Base-by-base conservation (phyloP, 2,329 filamentous ascomycete species). In the Zarea fungicola region DNA sequence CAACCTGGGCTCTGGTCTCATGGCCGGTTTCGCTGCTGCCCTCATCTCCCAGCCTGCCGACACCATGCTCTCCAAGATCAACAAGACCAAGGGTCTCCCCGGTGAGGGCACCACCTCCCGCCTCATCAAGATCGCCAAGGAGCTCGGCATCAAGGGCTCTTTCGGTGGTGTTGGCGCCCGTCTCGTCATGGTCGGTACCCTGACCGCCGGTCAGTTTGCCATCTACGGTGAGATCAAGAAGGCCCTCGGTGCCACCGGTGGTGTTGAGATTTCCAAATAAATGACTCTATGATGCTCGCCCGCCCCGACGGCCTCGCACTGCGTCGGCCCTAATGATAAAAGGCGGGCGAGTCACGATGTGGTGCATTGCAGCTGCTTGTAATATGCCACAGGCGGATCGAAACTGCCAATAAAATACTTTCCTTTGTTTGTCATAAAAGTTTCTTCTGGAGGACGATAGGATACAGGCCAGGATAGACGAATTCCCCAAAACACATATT, bases 61-160 rank as follows among this genome's bases (percentile, higher is more conserved):
- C 71, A 95, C 89, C 66, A 95, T 95, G 89, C 84, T 95, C 57
- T 87, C 81, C 75, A 93, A 92, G 83, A 93, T 95, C 80, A 95
- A 95, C 86, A 93, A 93, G 86, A 89, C 86, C 74, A 84, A 89
- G 78, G 89, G 87, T 73, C 76, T 83, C 53, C 88, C 89, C 58
- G 89, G 89, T 77, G 87, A 95, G 77, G 83, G 89, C 64, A 93
- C 87, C 62, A 80, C 80, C 66, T 79, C 76, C 69, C 85, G 89
- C 71, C 74, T 95, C 64, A 77, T 92, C 77, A 93, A 93, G 84
- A 95, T 95, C 64, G 87, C 74, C 60, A 86, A 84, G 74, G 88
- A 95, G 74, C 85, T 95, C 62, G 89, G 89, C 65, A 54, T 95
- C 68, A 78, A 77, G 60, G 89, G 89, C 60, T 86, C 81, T 49